Conservation (phyloP, 1,284 basidiomycete genomes). For the Ustilago tritici region DNA sequence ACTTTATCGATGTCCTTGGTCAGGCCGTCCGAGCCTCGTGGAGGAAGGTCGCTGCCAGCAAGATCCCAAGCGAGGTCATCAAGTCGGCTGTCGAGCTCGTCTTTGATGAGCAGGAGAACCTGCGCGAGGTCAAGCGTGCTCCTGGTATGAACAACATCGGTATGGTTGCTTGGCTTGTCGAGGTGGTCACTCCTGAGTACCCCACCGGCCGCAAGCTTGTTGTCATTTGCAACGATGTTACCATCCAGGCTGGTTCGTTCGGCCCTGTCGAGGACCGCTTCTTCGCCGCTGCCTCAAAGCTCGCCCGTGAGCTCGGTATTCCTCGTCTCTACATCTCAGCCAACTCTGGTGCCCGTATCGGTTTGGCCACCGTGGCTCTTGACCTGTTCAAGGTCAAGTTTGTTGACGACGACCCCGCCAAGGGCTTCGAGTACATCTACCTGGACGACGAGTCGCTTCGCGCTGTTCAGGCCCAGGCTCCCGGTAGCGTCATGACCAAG, state of each 20-base stretch:
- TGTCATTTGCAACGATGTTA: slow-evolving; percentile 97
- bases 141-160: slow-evolving; percentile 95
- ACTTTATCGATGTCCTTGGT: slow-evolving; percentile 98
- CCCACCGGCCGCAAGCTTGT: slow-evolving; percentile 88
- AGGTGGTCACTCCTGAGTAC: slow-evolving; percentile 91
- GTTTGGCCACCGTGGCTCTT: slow-evolving; percentile 92
- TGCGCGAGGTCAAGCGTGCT: slow-evolving; percentile 88
- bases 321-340: slow-evolving; percentile 97
- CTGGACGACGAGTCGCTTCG: slow-evolving; percentile 74
- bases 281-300: slow-evolving; percentile 94
- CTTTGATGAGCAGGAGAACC: slow-evolving; percentile 87
- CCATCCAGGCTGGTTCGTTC: slow-evolving; percentile 98
- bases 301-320: slow-evolving; percentile 86
- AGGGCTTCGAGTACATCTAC: slow-evolving; percentile 97
- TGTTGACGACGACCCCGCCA: slow-evolving; percentile 86
- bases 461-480: slow-evolving; percentile 73
- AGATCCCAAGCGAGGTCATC: slow-evolving; percentile 56
- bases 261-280: slow-evolving; percentile 95
- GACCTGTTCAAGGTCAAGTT: slow-evolving; percentile 91
- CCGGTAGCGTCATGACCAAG: slow-evolving; percentile 81
- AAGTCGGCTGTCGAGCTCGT: slow-evolving; percentile 74
- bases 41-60: slow-evolving; percentile 77
- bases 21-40: slow-evolving; percentile 95
- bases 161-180: slow-evolving; percentile 99
- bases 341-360: slow-evolving; percentile 97